Evolutionary conservation across 2,329 filamentous ascomycete species (phyloP).

Genomic region (Beauveria sp.): DNA sequence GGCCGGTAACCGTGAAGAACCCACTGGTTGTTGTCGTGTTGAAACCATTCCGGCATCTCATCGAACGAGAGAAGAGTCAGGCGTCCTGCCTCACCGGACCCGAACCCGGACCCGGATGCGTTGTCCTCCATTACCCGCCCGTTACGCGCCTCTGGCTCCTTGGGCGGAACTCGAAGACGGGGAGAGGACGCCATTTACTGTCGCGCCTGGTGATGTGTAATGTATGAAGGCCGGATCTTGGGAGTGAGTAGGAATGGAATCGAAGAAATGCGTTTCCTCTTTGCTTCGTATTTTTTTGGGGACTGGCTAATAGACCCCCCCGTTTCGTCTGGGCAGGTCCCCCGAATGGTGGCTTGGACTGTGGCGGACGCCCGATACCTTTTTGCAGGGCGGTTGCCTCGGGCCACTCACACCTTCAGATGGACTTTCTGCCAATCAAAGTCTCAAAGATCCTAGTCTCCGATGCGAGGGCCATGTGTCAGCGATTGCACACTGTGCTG

Average conservation of each 20-base stretch:
- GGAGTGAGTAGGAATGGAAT: conserved; percentile 6
- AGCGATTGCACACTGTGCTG: too few relatives aligned
- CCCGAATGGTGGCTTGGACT: too few relatives aligned
- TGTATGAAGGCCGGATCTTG: conserved; percentile 8
- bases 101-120: conserved; percentile 3
- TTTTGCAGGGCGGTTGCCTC: too few relatives aligned
- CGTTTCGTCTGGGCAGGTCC: neutral
- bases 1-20: conserved; percentile 30
- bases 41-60: conserved; percentile 19
- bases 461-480: too few relatives aligned
- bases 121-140: conserved; percentile 13
- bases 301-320: neutral
- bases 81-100: conserved; percentile 12
- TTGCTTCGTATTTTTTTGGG: neutral
- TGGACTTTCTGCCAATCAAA: too few relatives aligned
- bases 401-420: too few relatives aligned
- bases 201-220: conserved; percentile 7
- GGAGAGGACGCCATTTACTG: conserved; percentile 13
- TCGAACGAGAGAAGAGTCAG: conserved; percentile 17
- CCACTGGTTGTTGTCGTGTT: conserved; percentile 14
- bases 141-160: conserved; percentile 13
- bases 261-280: neutral
- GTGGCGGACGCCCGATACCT: too few relatives aligned
- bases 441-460: too few relatives aligned
- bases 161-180: conserved; percentile 13